Conservation (phyloP, 805 yeast species). For the Candida corydali region DNA sequence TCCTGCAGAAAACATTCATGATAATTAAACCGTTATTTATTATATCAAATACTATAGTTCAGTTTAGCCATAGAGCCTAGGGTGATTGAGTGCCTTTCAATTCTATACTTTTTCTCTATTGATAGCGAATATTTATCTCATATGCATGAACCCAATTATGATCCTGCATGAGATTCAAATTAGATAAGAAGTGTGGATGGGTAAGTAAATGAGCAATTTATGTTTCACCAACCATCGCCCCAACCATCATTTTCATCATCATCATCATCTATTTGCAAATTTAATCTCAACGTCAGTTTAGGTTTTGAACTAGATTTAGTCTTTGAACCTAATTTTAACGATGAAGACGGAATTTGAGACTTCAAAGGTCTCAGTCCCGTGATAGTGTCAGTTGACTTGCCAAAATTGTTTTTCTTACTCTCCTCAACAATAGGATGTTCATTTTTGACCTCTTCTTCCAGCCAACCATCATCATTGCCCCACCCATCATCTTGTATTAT, state of each 20-base stretch:
- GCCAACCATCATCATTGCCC: constrained; percentile 18
- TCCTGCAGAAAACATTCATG: too few relatives aligned
- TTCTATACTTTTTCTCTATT: too few relatives aligned
- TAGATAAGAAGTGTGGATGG: neutral
- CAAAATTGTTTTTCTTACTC: constrained; percentile 4
- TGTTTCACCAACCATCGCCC: constrained; percentile 28
- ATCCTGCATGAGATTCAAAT: neutral
- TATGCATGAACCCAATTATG: too few relatives aligned
- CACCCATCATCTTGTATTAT: constrained; percentile 10
- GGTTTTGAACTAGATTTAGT: constrained; percentile 10
- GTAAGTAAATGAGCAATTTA: too few relatives aligned
- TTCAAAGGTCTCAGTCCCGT: constrained; percentile 5
- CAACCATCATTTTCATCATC: constrained; percentile 30
- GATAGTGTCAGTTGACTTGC: constrained; percentile 7
- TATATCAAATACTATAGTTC: too few relatives aligned
- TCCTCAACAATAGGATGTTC: constrained; percentile 11
- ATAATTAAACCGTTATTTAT: too few relatives aligned
- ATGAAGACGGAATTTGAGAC: constrained; percentile 6
- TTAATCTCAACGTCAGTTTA: constrained; percentile 17
- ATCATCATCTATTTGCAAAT: constrained; percentile 22
- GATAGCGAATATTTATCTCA: too few relatives aligned
- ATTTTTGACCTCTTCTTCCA: constrained; percentile 12
- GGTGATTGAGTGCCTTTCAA: too few relatives aligned
- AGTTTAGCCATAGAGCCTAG: too few relatives aligned
- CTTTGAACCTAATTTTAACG: constrained; percentile 20